phyloP scores from a whole-genome alignment of 169 alveolate genomes.

The Plasmodium vivax region DNA sequence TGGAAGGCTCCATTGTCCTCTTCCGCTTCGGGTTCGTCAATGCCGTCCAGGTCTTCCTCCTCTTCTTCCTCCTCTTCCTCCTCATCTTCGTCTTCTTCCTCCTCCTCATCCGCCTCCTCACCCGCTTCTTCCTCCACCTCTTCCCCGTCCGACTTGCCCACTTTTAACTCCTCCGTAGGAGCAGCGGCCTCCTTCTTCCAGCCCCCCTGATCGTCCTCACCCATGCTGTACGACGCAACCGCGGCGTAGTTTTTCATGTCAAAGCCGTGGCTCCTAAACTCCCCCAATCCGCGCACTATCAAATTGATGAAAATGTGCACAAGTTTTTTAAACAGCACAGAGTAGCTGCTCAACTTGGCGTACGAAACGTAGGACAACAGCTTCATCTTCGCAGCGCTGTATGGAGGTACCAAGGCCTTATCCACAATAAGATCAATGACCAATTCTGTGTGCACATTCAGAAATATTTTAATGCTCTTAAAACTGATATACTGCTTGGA shows the following conservation, averaged over 20 bases:
- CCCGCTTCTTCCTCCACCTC: neutral
- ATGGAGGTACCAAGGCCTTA: constrained; percentile 44
- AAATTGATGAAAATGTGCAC: constrained; percentile 12
- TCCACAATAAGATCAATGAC: constrained; percentile 30
- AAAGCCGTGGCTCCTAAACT: neutral
- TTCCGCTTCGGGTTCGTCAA: neutral
- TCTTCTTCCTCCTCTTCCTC: neutral
- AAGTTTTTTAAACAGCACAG: constrained; percentile 12
- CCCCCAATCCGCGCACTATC: neutral
- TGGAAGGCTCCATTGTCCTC: neutral
- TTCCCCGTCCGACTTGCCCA: neutral
- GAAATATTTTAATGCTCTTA: constrained; percentile 58
- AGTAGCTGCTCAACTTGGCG: constrained; percentile 23
- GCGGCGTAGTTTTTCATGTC: constrained; percentile 10
- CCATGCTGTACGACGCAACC: neutral
- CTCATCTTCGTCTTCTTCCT: no score
- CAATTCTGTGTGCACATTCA: constrained; percentile 63
- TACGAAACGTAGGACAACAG: constrained; percentile 43
- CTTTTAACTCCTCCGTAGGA: neutral
- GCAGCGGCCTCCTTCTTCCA: neutral
- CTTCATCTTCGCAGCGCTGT: constrained; percentile 35
- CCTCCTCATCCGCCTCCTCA: no score
- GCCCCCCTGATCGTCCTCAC: neutral
- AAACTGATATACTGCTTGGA: constrained; percentile 35
- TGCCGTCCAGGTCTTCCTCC: neutral